Evolutionary conservation across 768 basidiomycete species (phyloP), one percentile per base, ranked within the genome.

Genomic region (Clathrus columnatus): DNA sequence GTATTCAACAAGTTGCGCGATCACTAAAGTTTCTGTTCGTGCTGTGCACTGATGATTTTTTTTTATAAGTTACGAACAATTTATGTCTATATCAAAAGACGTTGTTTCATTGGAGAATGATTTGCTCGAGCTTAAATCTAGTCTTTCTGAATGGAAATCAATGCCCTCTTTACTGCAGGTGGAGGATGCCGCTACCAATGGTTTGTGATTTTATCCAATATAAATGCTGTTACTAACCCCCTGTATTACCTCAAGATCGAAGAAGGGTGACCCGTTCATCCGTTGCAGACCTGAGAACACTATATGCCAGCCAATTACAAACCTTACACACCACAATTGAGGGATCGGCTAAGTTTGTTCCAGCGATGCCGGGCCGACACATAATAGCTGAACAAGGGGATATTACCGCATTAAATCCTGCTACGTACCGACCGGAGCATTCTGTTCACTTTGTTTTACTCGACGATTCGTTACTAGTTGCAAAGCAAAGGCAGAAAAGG

Each of bases 251-350:
- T 21, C 2, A 57, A 73, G 80, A 82, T 51, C 75, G 81, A 4
- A 70, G 83, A 1, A 75, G 81, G 20, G 79, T 80, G 0, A 76
- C 79, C 16, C 90, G 95, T 29, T 96, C 93, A 26, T 98, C 95
- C 11, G 79, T 98, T n/a, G 90, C 91, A 27, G 94, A 99, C 69
- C 82, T 98, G 28, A 87, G 91, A 48, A 83, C 92, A 54, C 79
- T 98, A 57, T 98, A 98, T 66, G 91, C 88, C 60, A 88, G 88
- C 52, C 96, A 98, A 72, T 88, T 98, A 78, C 91, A 93, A 63
- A 80, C 82, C 0, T 74, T 98, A 0, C 94, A 96, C 68, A 72
- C 87, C 1, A 84, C 87, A 52, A 88, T 98, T 60, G 92, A 97
- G 62, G 96, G 96, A 27, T 90, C 93, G 0, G 85, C 92, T 61